Base-by-base conservation (phyloP, 2,329 filamentous ascomycete genomes). In the Macroventuria anomochaeta region DNA sequence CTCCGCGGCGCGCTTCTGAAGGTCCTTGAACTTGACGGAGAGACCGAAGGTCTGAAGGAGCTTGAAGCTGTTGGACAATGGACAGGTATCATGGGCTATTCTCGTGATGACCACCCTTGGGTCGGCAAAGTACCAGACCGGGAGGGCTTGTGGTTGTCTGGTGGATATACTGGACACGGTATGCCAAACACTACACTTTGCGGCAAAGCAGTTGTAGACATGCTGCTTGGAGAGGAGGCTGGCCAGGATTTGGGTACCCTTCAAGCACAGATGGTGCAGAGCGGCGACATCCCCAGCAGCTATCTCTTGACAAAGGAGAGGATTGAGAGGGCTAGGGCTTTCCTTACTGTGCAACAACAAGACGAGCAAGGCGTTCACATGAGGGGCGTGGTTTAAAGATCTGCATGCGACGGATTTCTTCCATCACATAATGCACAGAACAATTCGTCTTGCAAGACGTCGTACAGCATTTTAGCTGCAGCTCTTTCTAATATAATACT, bases 41-140 rank as follows among this genome's bases (percentile, higher is more conserved):
- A 74, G 17, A 71, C 55, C 62, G 68, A 71, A 7, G 77, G 66
- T 1, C 55, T 75, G 25, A 53, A 69, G n/a, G 80, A 82, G 61
- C 69, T 84, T 28, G 55, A 76, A 41, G 80, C 81, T 2, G 74
- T 71, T 3, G 71, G 75, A 40, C 75, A 83, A 68, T 93, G 90
- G 90, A 90, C 88, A 1, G 90, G 90, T 0, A 88, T 92, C 61
- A 93, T 92, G 89, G 89, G 87, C 0, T 92, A 85, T n/a, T n/a
- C n/a, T n/a, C 77, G 85, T 6, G 90, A 93, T 69, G 77, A 81
- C 0, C 72, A 81, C 43, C 88, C 90, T 0, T 92, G 87, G 86
- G 86, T 93, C 2, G 90, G 89, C 0, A 73, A 76, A 8, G 83
- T 92, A n/a, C 85, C 86, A 0, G 74, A 82, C 5, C 77, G 73